Percentiles rank a stretch among this genome's conserved stretches.
Conservation (phyloP, 139 green algal genomes). For the Chlorella sp. region DNA sequence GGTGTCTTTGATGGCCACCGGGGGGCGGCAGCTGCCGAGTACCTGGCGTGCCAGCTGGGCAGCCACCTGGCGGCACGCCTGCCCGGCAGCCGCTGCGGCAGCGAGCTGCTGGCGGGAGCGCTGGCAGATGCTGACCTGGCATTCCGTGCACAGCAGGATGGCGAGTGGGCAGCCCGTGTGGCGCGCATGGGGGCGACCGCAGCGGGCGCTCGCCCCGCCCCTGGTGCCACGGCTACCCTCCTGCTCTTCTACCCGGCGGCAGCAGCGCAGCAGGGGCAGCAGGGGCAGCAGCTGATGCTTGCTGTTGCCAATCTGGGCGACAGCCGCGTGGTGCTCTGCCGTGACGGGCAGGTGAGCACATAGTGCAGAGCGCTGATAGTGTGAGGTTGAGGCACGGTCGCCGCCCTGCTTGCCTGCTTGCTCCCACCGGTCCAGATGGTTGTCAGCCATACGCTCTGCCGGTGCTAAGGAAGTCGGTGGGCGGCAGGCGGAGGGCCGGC, state of each 20-base stretch:
- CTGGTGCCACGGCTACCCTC: constrained; percentile 84
- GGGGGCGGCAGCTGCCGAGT: constrained; percentile 63
- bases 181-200: constrained; percentile 41
- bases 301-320: constrained; percentile 90
- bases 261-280: background rate
- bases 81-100: constrained; percentile 14
- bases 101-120: constrained; percentile 42
- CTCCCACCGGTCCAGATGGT: no score
- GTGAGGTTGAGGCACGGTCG: no score
- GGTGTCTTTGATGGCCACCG: constrained; percentile 91
- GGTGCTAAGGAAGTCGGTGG: no score
- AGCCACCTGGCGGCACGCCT: constrained; percentile 39
- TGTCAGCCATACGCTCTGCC: no score
- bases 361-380: no score
- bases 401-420: background rate
- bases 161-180: constrained; percentile 40
- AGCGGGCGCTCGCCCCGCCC: constrained; percentile 51
- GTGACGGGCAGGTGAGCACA: constrained; percentile 45
- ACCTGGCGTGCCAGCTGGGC: constrained; percentile 54
- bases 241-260: constrained; percentile 36
- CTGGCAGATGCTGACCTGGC: constrained; percentile 58
- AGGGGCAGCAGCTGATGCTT: constrained; percentile 46
- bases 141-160: constrained; percentile 57
- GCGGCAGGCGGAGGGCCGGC: no score
- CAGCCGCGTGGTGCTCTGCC: constrained; percentile 85